phyloP scores from a whole-genome alignment of 805 yeast species.

The Saccharomycopsis babjevae region DNA sequence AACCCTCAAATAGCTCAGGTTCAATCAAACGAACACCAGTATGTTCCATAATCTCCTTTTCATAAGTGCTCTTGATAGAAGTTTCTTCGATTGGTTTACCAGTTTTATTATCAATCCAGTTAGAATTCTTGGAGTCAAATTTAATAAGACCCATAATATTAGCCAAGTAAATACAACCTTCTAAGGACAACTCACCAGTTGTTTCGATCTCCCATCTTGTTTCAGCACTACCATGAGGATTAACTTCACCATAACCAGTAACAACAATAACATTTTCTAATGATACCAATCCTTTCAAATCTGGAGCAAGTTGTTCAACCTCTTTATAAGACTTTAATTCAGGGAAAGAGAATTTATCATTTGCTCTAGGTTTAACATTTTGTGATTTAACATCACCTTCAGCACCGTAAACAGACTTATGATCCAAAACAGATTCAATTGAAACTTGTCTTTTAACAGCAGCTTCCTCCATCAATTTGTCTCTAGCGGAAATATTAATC shows the following conservation, averaged over 20 bases:
- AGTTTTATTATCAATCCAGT: constrained; percentile 96
- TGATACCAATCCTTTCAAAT: constrained; percentile 84
- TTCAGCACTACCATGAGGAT: constrained; percentile 99
- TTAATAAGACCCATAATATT: constrained; percentile 98
- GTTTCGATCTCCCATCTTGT: constrained; percentile 99
- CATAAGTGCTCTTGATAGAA: constrained; percentile 88
- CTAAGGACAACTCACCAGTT: constrained; percentile 84
- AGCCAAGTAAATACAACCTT: constrained; percentile 98
- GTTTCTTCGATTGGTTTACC: constrained; percentile 88
- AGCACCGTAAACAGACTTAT: constrained; percentile 28
- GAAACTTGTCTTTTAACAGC: constrained; percentile 94
- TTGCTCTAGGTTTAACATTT: constrained; percentile 80
- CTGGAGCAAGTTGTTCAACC: constrained; percentile 50
- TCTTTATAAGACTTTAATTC: constrained; percentile 66
- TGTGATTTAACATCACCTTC: constrained; percentile 21
- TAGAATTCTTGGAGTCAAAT: constrained; percentile 67
- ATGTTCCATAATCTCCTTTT: constrained; percentile 78
- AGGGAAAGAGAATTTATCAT: constrained; percentile 92
- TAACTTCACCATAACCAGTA: constrained; percentile 97
- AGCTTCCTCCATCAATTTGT: constrained; percentile 57
- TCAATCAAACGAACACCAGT: constrained; percentile 95
- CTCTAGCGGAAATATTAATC: constrained; percentile 69
- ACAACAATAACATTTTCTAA: constrained; percentile 88
- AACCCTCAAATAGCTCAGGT: constrained; percentile 89
- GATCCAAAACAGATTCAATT: constrained; percentile 84